These are phyloP conservation scores for Taphrina betulina DNA, from an alignment of 1,139 yeast genomes.

Conservation along the genomic window DNA sequence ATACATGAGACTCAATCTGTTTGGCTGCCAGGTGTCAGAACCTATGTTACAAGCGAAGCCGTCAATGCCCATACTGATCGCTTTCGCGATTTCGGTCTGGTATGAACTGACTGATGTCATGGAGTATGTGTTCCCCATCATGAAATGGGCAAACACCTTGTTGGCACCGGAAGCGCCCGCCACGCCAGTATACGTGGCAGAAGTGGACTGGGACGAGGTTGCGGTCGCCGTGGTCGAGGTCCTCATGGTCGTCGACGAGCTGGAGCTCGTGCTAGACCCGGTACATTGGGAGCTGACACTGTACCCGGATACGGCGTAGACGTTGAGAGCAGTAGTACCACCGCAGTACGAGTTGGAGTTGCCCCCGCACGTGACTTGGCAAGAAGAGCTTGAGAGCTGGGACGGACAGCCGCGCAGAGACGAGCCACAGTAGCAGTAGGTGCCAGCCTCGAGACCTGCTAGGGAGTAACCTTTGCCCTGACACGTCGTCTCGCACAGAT, in stretches of 20 bases:
- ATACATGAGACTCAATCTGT: slow-evolving; percentile 24
- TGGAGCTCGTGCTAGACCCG: background rate
- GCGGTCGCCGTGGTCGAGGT: background rate
- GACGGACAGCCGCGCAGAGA: background rate
- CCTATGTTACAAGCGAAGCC: slow-evolving; percentile 36
- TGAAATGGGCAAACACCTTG: slow-evolving; percentile 36
- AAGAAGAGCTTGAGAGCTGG: background rate
- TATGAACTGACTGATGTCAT: background rate
- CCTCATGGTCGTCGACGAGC: background rate
- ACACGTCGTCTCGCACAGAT: background rate
- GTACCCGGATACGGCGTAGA: slow-evolving; percentile 11
- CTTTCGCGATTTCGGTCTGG: slow-evolving; percentile 27
- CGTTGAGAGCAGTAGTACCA: background rate
- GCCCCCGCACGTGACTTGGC: slow-evolving; percentile 3
- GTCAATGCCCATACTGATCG: slow-evolving; percentile 33
- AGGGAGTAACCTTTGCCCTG: background rate
- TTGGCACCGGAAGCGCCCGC: slow-evolving; percentile 14
- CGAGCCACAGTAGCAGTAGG: slow-evolving; percentile 5
- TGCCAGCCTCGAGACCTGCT: slow-evolving; percentile 3
- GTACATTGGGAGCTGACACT: background rate
- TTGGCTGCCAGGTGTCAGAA: slow-evolving; percentile 30
- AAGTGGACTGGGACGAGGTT: background rate
- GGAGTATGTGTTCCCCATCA: slow-evolving; percentile 32
- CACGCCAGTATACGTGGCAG: slow-evolving; percentile 11
- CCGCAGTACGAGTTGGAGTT: background rate